Percentiles rank a stretch among this genome's conserved stretches.
These are phyloP conservation scores for Leptographium wingfieldii DNA, from an alignment of 2,329 filamentous ascomycete species.

Conservation along the genomic window DNA sequence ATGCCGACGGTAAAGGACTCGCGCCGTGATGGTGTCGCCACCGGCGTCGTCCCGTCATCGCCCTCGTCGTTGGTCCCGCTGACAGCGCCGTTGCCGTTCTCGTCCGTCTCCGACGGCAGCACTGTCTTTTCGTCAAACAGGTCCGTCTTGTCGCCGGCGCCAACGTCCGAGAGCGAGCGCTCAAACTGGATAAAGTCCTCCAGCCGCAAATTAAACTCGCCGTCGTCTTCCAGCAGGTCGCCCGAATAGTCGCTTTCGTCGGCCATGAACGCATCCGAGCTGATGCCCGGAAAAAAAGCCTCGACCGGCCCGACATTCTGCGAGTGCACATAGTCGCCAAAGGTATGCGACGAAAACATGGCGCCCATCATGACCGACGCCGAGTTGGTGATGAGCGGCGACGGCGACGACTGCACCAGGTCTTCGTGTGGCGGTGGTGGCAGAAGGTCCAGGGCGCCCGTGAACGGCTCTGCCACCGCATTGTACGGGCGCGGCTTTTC, in stretches of 20 bases:
- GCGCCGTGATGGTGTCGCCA: slow-evolving; percentile 14
- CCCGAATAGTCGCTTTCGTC: slow-evolving; percentile 38
- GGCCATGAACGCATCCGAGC: slow-evolving; percentile 42
- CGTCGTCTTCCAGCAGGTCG: slow-evolving; percentile 50
- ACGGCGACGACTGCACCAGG: slow-evolving; percentile 29
- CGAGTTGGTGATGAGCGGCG: slow-evolving; percentile 52
- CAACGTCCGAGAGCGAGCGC: slow-evolving; percentile 19
- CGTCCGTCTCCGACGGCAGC: slow-evolving; percentile 1
- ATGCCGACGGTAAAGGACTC: slow-evolving; percentile 19
- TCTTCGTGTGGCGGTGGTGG: slow-evolving; percentile 14
- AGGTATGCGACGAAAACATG: slow-evolving; percentile 46
- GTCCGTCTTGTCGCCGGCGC: background rate
- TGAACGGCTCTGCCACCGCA: background rate
- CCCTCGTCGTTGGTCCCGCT: slow-evolving; percentile 26
- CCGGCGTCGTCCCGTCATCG: slow-evolving; percentile 39
- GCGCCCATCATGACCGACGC: slow-evolving; percentile 70
- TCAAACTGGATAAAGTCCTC: slow-evolving; percentile 66
- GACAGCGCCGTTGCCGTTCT: background rate
- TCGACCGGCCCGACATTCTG: slow-evolving; percentile 62
- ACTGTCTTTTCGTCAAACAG: slow-evolving; percentile 3
- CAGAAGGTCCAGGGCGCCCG: slow-evolving; percentile 17
- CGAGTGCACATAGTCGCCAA: slow-evolving; percentile 45
- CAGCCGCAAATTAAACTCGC: slow-evolving; percentile 50
- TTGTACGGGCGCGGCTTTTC: slow-evolving; percentile 19
- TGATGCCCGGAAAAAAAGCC: slow-evolving; percentile 57